Base-by-base conservation (phyloP, 23 red algal genomes). In the Rhodosorus marinus region DNA sequence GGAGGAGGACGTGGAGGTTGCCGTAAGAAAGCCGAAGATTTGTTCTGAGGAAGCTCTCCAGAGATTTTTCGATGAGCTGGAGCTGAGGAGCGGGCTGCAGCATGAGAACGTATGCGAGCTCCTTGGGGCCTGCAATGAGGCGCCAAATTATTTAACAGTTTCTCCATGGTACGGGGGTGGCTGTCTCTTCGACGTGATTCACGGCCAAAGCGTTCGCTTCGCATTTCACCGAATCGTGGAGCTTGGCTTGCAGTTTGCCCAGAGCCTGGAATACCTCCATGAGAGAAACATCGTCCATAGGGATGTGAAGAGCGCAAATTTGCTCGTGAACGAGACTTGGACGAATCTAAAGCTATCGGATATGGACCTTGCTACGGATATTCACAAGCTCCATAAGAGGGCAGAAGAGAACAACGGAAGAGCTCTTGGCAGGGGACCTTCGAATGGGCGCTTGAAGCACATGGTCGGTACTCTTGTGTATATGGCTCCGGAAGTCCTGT, bases 391-490 rank as follows among this genome's bases (percentile, higher is more conserved):
- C 11, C 11, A 11, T 43, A 17, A 17, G 11, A 17, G 38, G 11
- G 11, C 38, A 17, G 17, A 17, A 11, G 17, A 11, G 38, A 17
- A 17, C 11, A 43, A 43, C 17, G 51, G 47, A 8, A 67, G 67
- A 20, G 71, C 72, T n/a, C 21, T 55, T 20, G 55, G 62, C 58
- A 31, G 57, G 6, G 83, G 90, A 21, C 90, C 90, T 7, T 80
- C 71, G 7, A 78, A 76, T 14, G 90, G 90, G 8, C 64, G 90
- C 8, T 55, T 98, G 6, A 54, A 60, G 22, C 90, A 98, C 50
- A 84, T 86, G 81, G 90, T 98, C 14, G 90, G 90, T 14, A 98
- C 90, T 19, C 58, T 84, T 24, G 81, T 85, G 9, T 98, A 98
- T 43, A 67, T 98, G 69, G 79, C 90, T 31, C 90, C 90, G 6